Evolutionary conservation across 2,329 filamentous ascomycete genomes (phyloP), one percentile per base, ranked within the genome.

Genomic region (Myriosclerotinia duriaeana): DNA sequence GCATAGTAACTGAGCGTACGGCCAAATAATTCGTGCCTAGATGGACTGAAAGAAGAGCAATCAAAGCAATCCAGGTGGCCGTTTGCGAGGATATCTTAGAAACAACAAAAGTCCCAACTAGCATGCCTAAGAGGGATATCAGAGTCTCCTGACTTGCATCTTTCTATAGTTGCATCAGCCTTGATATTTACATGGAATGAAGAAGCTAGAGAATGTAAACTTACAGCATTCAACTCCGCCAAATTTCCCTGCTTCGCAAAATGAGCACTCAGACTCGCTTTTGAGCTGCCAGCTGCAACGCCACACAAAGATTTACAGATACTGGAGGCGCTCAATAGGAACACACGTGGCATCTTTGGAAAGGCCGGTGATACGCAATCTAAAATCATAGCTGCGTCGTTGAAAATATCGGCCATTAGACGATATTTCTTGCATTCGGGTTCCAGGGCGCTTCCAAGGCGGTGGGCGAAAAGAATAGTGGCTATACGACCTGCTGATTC

Each of bases 101-200:
- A 22, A 98, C 91, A 17, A 97, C 87, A 2, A 96, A 68, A 58
- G 89, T 95, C 0, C 95, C 95, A 17, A 85, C 86, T 62, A 97
- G 83, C 85, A 98, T 93, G 2, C 95, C 95, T 44, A 97, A 69
- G 36, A 98, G 82, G 2, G 92, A 94, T 66, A 99, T 91, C 26
- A 97, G 87, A 0, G 94, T 98, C 79, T 98, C 95, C 79, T 98
- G 95, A 71, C 91, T 96, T 15, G 93, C 93, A 76, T 98, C 94
- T 84, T 97, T 88, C 75, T 77, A 30, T 53, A 46, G 12, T 56
- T 15, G 54, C 59, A 34, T 72, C 26, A 74, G 66, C 42, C 36
- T 34, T 30, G 20, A 3, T 17, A 9, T n/a, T n/a, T 60, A 6
- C 30, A 52, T 40, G 38, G 11, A 14, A 17, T 46, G n/a, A 20